phyloP scores from a whole-genome alignment of 805 yeast genomes.

The Schwanniomyces sp. region DNA sequence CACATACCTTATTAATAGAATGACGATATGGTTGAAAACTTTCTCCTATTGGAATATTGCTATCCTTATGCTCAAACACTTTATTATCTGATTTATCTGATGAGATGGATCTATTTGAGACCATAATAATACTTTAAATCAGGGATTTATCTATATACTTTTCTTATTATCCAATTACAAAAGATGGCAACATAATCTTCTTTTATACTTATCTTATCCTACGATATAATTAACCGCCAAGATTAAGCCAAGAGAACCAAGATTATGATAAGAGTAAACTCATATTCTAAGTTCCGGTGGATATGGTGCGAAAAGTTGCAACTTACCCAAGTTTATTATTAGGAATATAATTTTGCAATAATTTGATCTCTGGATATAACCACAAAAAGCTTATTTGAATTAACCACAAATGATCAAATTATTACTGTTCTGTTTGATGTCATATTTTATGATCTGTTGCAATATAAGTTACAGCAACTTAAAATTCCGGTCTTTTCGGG shows the following conservation, averaged over 20 bases:
- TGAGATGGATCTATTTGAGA: background rate
- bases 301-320: background rate
- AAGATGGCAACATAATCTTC: background rate
- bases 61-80: background rate
- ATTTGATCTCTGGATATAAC: no score
- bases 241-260: background rate
- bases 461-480: no score
- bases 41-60: background rate
- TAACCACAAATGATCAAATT: no score
- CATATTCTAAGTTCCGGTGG: background rate
- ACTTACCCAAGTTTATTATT: no score
- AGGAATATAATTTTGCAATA: no score
- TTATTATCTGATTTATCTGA: conserved; percentile 1
- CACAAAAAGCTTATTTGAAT: no score
- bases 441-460: no score
- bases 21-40: conserved; percentile 25
- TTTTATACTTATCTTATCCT: background rate
- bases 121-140: background rate
- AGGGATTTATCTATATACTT: background rate
- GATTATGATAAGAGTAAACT: background rate
- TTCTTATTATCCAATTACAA: background rate
- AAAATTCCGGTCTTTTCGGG: no score
- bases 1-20: conserved; percentile 35
- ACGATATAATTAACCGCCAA: background rate
- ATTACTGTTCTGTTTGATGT: no score